phyloP scores from a whole-genome alignment of 371 early-diverging fungal genomes.

The Mortierella sp. region DNA sequence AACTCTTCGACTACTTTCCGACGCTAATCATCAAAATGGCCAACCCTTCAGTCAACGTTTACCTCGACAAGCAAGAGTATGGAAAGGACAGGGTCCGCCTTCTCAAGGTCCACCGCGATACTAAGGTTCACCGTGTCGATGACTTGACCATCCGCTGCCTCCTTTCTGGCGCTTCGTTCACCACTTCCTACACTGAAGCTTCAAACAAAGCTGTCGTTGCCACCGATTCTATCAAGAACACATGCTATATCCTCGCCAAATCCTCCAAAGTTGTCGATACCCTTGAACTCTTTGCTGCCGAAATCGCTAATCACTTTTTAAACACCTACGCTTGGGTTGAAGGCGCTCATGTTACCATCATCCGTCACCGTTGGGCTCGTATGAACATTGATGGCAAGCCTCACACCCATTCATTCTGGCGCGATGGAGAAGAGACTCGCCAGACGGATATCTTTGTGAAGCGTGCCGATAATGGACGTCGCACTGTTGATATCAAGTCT shows the following conservation, averaged over 20 bases:
- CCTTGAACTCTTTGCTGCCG: constrained; percentile 81
- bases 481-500: constrained; percentile 68
- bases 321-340: constrained; percentile 78
- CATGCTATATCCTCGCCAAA: constrained; percentile 84
- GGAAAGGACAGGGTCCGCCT: constrained; percentile 87
- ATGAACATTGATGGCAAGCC: constrained; percentile 74
- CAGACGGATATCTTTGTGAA: constrained; percentile 70
- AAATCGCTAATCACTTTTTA: constrained; percentile 78
- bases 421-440: constrained; percentile 82
- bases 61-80: constrained; percentile 58
- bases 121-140: constrained; percentile 75
- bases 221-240: constrained; percentile 89
- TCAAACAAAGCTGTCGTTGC: constrained; percentile 80
- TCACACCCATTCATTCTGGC: constrained; percentile 86
- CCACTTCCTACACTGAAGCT: constrained; percentile 84
- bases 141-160: constrained; percentile 83
- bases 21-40: not conserved
- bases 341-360: constrained; percentile 77
- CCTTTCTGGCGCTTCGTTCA: constrained; percentile 79
- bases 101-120: constrained; percentile 79
- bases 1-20: too few species aligned
- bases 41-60: constrained; percentile 35
- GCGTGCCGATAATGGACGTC: constrained; percentile 60
- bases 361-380: constrained; percentile 84
- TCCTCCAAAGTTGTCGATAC: constrained; percentile 75